Evolutionary conservation across 371 early-diverging fungal genomes (phyloP), one percentile per base, ranked within the genome.

Genomic region (Haplosporangium sp.): DNA sequence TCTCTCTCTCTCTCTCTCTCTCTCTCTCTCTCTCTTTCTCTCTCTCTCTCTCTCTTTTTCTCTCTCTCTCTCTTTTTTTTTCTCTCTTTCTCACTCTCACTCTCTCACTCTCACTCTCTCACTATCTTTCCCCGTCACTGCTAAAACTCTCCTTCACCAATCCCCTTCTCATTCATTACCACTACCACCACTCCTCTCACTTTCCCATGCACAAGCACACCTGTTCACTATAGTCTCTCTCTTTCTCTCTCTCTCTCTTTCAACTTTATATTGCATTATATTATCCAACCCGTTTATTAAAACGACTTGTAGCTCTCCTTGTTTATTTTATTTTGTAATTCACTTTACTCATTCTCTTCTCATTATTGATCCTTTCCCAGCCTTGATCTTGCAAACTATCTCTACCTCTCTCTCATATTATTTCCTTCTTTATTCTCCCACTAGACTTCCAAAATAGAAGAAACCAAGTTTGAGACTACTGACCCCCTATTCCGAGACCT

Each of bases 121-220:
- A 34, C 34, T 52, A n/a, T 13, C 17, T n/a, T 40, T 19, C 52
- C 27, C 27, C 27, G 27, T 27, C 27, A 27, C 27, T 27, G 27
- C 27, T 27, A 27, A 27, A 27, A 27, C 27, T 27, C 27, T 27
- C 27, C 27, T 27, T 27, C 27, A 27, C 27, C 27, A 27, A 27
- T 27, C 27, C 27, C 27, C 27, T 27, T 27, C 27, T 27, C 27
- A 27, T 27, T 27, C 27, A 27, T 27, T 27, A 27, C 27, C 27
- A 27, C 27, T 27, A 27, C 27, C 38, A 9, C 45, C 53, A 44
- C 13, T 37, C 27, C 19, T 50, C 3, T 48, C 19, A 39, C 44
- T 61, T 61, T 61, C 42, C 61, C 61, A 61, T 61, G 45, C 42
- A 20, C 45, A 61, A 13, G 11, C 45, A 45, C 45, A 11, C 47